Base-by-base conservation (phyloP, 176 grass and related monocot species). In the Eremochloa ophiuroides region DNA sequence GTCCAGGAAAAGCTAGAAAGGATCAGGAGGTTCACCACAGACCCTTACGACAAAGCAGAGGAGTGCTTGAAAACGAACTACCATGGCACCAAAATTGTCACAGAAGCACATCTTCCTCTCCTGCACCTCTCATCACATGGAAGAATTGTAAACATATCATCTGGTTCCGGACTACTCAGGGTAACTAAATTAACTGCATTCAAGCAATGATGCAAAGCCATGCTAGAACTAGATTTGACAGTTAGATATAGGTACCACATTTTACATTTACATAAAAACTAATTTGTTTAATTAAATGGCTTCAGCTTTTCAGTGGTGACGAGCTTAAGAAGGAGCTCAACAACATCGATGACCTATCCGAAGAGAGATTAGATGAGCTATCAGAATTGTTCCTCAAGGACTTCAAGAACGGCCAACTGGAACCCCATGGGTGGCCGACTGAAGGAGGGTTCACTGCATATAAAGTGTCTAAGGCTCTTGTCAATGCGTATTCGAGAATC, bases 61-160 rank as follows among this genome's bases (percentile, higher is more conserved):
- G 77, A 90, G 60, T 90, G 85, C 75, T 38, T 93, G 63, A 69
- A 77, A 31, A 93, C 85, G 59, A 93, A 93, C 66, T 93, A 93
- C 71, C 44, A 58, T 22, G 91, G 91, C 37, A 63, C 78, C 25
- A 93, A 90, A 68, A 61, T 62, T 58, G 81, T 87, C 51, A 93
- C 87, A 0, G 67, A 87, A 64, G 87, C 85, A 20, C 61, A 87
- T 15, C 47, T 90, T 39, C 87, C 84, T 66, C 76, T 87, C 56
- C 82, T 94, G 16, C 69, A 79, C 17, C 50, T 76, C 55, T 91
- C 91, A 66, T 31, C 41, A 1, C 62, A 76, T 50, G 85, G 82
- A 30, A 90, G 69, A 40, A 67, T 94, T 43, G 68, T 94, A n/a
- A 91, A 86, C 63, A 11, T 94, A 58, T 88, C 91, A 15, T 91